These are phyloP conservation scores for Narthecium ossifragum DNA, from an alignment of 106 monocot genomes.

Conservation along the genomic window DNA sequence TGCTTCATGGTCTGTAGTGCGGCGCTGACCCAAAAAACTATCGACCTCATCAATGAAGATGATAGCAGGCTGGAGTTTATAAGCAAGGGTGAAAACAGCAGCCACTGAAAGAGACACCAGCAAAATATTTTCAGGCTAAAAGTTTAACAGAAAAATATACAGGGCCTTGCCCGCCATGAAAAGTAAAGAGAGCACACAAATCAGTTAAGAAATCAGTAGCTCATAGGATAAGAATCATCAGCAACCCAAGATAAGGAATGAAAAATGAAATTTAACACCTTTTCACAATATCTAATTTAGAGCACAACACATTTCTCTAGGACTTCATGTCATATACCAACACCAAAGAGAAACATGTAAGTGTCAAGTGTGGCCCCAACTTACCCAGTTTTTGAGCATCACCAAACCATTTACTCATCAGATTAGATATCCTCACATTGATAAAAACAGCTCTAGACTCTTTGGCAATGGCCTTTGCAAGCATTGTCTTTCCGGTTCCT, in stretches of 20 bases:
- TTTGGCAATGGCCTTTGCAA: constrained; percentile 92
- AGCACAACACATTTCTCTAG: too few species aligned
- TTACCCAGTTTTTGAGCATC: constrained; percentile 98
- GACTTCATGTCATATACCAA: too few species aligned
- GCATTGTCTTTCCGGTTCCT: constrained; percentile 98
- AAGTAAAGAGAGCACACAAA: too few species aligned
- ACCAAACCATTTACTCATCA: constrained; percentile 99
- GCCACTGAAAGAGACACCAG: constrained; percentile 50
- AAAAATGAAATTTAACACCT: too few species aligned
- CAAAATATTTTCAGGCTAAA: too few species aligned
- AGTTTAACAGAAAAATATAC: too few species aligned
- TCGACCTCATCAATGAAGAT: constrained; percentile 98
- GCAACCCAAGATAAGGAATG: too few species aligned
- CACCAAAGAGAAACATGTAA: too few species aligned
- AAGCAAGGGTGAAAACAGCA: constrained; percentile 83
- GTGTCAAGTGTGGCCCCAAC: background rate
- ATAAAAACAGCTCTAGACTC: constrained; percentile 97
- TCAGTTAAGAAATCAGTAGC: too few species aligned
- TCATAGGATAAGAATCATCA: too few species aligned
- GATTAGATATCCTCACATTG: constrained; percentile 88
- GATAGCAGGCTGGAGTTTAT: constrained; percentile 94
- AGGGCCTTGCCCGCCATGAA: too few species aligned
- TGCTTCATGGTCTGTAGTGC: constrained; percentile 84
- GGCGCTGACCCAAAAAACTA: constrained; percentile 90
- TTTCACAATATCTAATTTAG: too few species aligned